phyloP scores from a whole-genome alignment of 2,329 filamentous ascomycete species.

The Mycosphaerella sp. region DNA sequence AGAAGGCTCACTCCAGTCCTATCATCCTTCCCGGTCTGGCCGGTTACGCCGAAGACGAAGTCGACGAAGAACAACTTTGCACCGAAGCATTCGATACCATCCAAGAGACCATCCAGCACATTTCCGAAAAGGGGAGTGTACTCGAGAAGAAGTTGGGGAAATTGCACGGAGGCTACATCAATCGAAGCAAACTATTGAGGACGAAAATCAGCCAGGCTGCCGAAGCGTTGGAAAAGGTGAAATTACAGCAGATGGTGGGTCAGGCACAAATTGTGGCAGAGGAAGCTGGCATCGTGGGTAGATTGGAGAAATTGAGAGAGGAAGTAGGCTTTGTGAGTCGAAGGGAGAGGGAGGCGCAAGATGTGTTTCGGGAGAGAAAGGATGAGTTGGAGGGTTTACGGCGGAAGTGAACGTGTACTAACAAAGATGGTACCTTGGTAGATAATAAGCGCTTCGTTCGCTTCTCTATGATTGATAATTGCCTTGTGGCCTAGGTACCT shows the following conservation, averaged over 20 bases:
- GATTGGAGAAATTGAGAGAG: slow-evolving; percentile 69
- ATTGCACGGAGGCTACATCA: slow-evolving; percentile 83
- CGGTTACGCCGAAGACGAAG: slow-evolving; percentile 67
- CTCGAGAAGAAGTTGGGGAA: slow-evolving; percentile 88
- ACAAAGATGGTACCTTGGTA: no score
- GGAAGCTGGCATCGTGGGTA: slow-evolving; percentile 63
- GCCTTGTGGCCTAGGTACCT: no score
- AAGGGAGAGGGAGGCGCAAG: slow-evolving; percentile 85
- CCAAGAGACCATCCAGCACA: slow-evolving; percentile 64
- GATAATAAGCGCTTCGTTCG: no score
- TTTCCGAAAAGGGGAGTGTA: slow-evolving; percentile 75
- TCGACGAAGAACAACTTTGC: slow-evolving; percentile 61
- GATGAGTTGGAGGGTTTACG: slow-evolving; percentile 57
- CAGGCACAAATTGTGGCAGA: slow-evolving; percentile 71
- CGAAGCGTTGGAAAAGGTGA: slow-evolving; percentile 66
- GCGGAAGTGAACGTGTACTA: neutral
- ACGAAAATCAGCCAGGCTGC: slow-evolving; percentile 69
- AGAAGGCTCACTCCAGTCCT: slow-evolving; percentile 39
- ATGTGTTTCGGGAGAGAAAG: slow-evolving; percentile 67
- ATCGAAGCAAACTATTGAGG: slow-evolving; percentile 71
- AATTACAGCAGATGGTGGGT: slow-evolving; percentile 65
- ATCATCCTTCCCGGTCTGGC: slow-evolving; percentile 67
- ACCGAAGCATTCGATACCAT: slow-evolving; percentile 66
- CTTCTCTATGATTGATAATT: no score
- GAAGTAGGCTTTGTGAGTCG: slow-evolving; percentile 75